Evolutionary conservation across 2,329 filamentous ascomycete genomes (phyloP), one percentile per base, ranked within the genome.

Genomic region (Pseudogymnoascus sp.): DNA sequence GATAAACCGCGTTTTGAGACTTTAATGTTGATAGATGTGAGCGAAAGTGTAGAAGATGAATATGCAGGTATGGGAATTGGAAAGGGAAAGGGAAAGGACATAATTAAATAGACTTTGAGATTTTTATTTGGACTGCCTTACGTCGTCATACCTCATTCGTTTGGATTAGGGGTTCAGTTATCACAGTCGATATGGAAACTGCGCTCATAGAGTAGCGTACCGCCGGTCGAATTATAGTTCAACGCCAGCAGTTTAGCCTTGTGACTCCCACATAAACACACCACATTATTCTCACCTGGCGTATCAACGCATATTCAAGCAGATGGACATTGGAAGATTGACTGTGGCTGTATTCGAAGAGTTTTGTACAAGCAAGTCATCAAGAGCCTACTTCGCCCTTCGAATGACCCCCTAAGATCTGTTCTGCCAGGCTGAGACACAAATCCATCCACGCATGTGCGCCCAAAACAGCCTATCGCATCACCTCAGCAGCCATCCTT

Each of bases 311-410:
- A 37, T 7, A 36, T 60, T 25, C 34, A 60, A 16, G 59, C 34
- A 38, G 16, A 21, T 40, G 34, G 34, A 42, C 37, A 38, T 60
- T 37, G 59, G 59, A 60, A 60, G 59, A 40, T 60, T 42, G 59
- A 60, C 59, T 38, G 34, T 60, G 59, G 59, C 59, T 42, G 59
- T 38, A 60, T 60, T 60, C 49, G 49, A 56, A 56, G 59, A 60
- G 34, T 60, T 60, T 60, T 60, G 37, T 60, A 37, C 37, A 42
- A 56, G 49, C 49, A 56, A 56, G 49, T 56, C 49, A 56, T 56
- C 49, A 31, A 56, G 49, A 56, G 49, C 49, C 49, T 56, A 56
- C 49, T 56, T 56, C n/a, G 28, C 49, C 49, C 49, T 56, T 34
- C 28, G 49, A 56, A 56, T 56, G 49, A 56, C 49, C 49, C 18